A percentile compares a stretch with the other conserved stretches of the same genome.
Evolutionary conservation across 1,284 basidiomycete genomes (phyloP).

Genomic region (Neonothopanus nambi): DNA sequence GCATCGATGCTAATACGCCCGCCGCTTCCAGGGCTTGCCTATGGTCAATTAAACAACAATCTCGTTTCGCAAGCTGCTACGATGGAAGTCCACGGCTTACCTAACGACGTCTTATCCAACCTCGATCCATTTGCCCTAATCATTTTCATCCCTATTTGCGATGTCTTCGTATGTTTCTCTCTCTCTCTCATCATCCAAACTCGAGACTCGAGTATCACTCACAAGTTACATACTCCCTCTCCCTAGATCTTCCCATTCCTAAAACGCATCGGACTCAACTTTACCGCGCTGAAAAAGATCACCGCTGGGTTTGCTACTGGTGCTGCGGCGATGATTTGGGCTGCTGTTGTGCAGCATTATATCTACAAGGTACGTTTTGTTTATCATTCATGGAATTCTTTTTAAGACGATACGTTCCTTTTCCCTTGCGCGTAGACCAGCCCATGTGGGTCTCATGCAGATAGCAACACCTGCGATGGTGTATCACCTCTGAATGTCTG

Average conservation of each 20-base stretch:
- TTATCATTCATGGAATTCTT: not conserved
- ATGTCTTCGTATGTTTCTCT: slow-evolving; percentile 47
- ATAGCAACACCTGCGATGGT: slow-evolving; percentile 48
- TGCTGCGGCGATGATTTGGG: slow-evolving; percentile 62
- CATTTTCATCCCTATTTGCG: slow-evolving; percentile 73
- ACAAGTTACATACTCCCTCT: not conserved
- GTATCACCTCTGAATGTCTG: slow-evolving; percentile 71
- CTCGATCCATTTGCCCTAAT: slow-evolving; percentile 77
- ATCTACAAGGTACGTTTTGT: slow-evolving; percentile 71
- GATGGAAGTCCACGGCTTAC: slow-evolving; percentile 72
- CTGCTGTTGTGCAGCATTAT: slow-evolving; percentile 70
- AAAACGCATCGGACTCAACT: slow-evolving; percentile 51
- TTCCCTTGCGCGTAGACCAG: slow-evolving; percentile 41
- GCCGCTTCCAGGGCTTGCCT: slow-evolving; percentile 65
- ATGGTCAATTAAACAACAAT: slow-evolving; percentile 80
- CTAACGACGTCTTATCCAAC: slow-evolving; percentile 83
- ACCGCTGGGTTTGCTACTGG: slow-evolving; percentile 72
- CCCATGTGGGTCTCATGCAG: slow-evolving; percentile 59
- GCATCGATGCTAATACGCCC: slow-evolving; percentile 9
- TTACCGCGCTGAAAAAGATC: slow-evolving; percentile 76
- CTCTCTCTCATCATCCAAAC: not conserved
- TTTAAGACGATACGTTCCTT: slow-evolving; percentile 9
- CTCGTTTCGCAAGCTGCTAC: slow-evolving; percentile 75
- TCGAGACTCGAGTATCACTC: no score
- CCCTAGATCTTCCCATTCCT: slow-evolving; percentile 2